Base-by-base conservation (phyloP, 2,329 filamentous ascomycete species). In the Neoscytalidium dimidiatum region DNA sequence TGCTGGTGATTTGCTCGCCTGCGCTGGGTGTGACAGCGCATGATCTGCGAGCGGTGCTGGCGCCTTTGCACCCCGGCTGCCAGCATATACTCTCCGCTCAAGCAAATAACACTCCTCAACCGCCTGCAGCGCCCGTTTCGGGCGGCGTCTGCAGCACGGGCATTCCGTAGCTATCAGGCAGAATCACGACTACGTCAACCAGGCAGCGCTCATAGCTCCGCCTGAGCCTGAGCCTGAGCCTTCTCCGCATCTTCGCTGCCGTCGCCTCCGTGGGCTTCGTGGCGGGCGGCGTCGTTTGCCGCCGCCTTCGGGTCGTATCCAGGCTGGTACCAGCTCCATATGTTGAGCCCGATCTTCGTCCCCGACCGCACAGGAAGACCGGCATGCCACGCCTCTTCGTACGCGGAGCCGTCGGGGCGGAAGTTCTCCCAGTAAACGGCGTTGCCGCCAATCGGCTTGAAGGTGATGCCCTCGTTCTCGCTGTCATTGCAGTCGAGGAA, bases 381-480 rank as follows among this genome's bases (percentile, higher is more conserved):
- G 48, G 85, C 85, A 79, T 89, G 86, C 79, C 86, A 86, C 33
- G 84, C 86, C 74, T 88, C 85, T 65, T 80, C 77, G 70, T 85
- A 86, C 13, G 85, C 85, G 23, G 75, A 79, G 2, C 86, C 86
- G 73, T 87, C 84, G 0, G 76, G 67, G 43, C 82, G 77, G 64
- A 88, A 78, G 72, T 89, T 89, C 75, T 85, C 83, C 86, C 86
- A 89, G 66, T 84, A 89, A 1, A 89, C 81, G 1, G 86, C 86
- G 75, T 86, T 86, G 0, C 85, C 84, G 64, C 80, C 80, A 44
- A 83, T 80, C 0, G 86, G 82, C 71, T 84, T 85, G 70, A 89
- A 88, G 0, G 83, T 86, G 1, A 88, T 78, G 0, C 86, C 86
- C 62, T 76, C 76, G 1, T 73, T 68, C 67, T 64, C 70, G 4